Conservation (phyloP, 164 flowering plant genomes). For the Chimonanthus praecox region DNA sequence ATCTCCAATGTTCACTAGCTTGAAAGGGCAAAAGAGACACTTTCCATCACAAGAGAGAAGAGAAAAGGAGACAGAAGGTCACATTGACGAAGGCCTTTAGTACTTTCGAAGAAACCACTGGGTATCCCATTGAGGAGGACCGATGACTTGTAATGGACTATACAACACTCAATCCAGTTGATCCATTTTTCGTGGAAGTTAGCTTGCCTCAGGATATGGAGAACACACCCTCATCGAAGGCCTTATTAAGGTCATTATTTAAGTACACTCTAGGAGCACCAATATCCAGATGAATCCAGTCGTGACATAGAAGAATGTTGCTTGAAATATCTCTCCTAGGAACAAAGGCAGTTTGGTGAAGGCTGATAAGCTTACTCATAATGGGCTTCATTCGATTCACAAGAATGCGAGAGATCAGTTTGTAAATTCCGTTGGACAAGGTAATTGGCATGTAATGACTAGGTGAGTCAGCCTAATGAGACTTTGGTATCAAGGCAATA, state of each 20-base stretch:
- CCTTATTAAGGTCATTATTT: neutral
- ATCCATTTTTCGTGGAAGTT: neutral
- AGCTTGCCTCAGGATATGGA: neutral
- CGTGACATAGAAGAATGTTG: too few species aligned
- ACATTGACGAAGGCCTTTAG: neutral
- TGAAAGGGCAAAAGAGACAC: neutral
- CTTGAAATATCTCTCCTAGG: too few species aligned
- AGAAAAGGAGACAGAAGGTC: neutral
- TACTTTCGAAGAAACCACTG: neutral
- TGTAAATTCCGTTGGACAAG: too few species aligned
- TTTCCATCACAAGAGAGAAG: neutral
- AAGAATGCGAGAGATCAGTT: too few species aligned
- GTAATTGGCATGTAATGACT: too few species aligned
- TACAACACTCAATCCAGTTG: neutral
- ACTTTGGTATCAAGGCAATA: too few species aligned
- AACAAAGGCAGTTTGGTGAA: too few species aligned
- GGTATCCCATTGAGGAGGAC: neutral
- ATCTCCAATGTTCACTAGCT: neutral
- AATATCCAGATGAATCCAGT: neutral
- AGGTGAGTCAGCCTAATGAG: too few species aligned
- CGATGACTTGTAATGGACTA: neutral
- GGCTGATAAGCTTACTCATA: too few species aligned
- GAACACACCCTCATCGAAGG: neutral
- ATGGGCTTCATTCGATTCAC: too few species aligned
- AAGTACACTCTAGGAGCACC: neutral